These are phyloP conservation scores for Cantharellus anzutake DNA, from an alignment of 768 basidiomycete genomes.

Conservation along the genomic window DNA sequence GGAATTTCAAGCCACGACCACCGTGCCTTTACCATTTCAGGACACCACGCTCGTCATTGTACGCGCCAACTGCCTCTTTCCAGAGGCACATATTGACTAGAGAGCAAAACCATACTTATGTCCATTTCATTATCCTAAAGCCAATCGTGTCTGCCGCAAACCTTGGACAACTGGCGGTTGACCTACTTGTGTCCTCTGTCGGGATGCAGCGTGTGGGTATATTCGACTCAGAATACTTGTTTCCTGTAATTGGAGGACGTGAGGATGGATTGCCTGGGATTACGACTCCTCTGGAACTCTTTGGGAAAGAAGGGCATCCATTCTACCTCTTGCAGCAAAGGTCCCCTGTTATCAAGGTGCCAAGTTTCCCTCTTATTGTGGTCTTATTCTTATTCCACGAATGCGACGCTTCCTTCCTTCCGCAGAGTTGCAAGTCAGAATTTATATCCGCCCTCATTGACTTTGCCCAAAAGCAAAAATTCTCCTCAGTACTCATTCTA, in stretches of 20 bases:
- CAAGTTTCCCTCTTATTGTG: conserved; percentile 4
- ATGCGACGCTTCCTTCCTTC: neutral
- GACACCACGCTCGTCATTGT: neutral
- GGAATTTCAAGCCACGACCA: neutral
- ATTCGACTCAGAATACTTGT: conserved; percentile 40
- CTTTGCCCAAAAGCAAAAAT: conserved; percentile 33
- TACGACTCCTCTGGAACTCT: conserved; percentile 66
- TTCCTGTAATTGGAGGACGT: conserved; percentile 55
- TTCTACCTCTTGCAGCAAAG: conserved; percentile 59
- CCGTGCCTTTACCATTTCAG: neutral
- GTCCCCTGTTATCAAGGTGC: conserved; percentile 59
- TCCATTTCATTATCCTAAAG: conserved; percentile 13
- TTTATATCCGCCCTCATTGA: conserved; percentile 38
- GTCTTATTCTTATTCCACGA: neutral
- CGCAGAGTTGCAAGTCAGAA: conserved; percentile 32
- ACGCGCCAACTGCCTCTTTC: neutral
- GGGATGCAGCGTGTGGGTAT: conserved; percentile 39
- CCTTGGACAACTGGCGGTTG: conserved; percentile 58
- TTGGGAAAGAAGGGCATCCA: conserved; percentile 29
- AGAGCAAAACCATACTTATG: neutral
- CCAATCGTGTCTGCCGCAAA: conserved; percentile 69
- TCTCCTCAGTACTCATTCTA: conserved; percentile 39
- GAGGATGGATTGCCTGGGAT: conserved; percentile 43
- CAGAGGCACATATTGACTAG: neutral
- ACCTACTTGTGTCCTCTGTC: conserved; percentile 52